Evolutionary conservation across 148 eudicot species (phyloP), one percentile per base, ranked within the genome.

Genomic region (Amaranthus hypochondriacus): DNA sequence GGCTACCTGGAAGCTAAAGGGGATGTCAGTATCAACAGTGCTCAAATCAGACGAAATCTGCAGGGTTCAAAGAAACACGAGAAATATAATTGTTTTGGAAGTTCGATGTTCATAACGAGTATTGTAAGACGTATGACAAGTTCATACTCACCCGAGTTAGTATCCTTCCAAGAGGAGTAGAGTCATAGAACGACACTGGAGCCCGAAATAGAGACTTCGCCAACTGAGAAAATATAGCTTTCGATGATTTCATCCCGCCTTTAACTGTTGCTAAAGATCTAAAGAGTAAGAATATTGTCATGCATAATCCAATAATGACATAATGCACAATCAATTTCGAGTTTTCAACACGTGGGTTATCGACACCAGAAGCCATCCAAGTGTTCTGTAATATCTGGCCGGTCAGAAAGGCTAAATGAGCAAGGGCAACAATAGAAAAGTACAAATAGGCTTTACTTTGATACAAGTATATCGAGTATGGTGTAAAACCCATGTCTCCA

Each of bases 321-420:
- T 94, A 94, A 66, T 91, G 90, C 7, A 72, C 65, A 48, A 91
- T 89, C 80, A 94, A 66, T 72, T 82, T 83, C 80, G 80, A 73
- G 3, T 81, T 79, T 82, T 84, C 83, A 43, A 92, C 72, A 48
- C 81, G 15, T 39, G 86, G 91, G 65, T 89, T 80, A 43, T 89
- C 96, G 50, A 94, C 93, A 70, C 83, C 84, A 46, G 97, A 87
- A 73, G 98, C 98, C 92, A 94, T 87, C 97, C 97, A 94, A n/a
- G 84, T 77, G 71, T 91, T 94, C 57, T 94, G 97, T 56, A 73
- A 65, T 79, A 91, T 82, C 83, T 89, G 96, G 61, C 90, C 77
- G 3, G 51, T 51, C 15, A 77, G 71, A 69, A 94, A 94, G 60
- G 62, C 51, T 51, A 86, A 70, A 66, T 91, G 91, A 49, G 82